Base-by-base conservation (phyloP, 805 yeast genomes). In the Wickerhamiella alocasiicola region DNA sequence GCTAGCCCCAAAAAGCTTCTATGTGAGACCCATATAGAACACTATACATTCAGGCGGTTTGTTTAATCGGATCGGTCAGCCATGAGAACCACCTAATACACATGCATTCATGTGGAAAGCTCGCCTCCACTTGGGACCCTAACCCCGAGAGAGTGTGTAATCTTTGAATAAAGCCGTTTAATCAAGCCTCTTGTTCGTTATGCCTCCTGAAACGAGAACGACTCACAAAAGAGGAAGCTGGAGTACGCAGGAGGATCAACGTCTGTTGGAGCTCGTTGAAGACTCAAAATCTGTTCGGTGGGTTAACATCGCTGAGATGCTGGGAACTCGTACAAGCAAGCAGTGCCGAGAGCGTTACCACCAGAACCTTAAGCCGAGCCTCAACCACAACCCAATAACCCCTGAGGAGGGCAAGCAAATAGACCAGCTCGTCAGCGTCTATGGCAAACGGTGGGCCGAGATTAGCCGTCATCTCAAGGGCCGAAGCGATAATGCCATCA, bases 391-490 rank as follows among this genome's bases (percentile, higher is more conserved):
- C 33, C 95, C 95, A 4, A 85, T 84, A 39, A 71, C 91, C 2
- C 71, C 74, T 9, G 93, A 83, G 49, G 95, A 84, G 59, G 95
- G 95, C 27, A 70, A 67, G 30, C 65, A 76, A 45, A 85, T 84
- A 47, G 94, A 84, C 61, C 75, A 74, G 47, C 67, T 85, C 42
- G 95, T 85, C 30, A 71, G 66, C 9, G 71, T 74, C 48, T 74
- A 81, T 55, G 95, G 95, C 34, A 83, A 84, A 58, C 71, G 81
- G 51, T 84, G 95, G 95, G 95, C 95, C 0, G 94, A 82, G 54
- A 85, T 84, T 34, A 83, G 94, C 13, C 70, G 94, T 39, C 93
- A 83, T 59, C 63, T 84, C 44, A 78, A 81, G 46, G 94, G 95
- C 2, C 66, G 95, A 40, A 71, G 80, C n/a, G 95, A 84, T 59